phyloP scores from a whole-genome alignment of 306 rosid species.

The Vigna nakashimae region DNA sequence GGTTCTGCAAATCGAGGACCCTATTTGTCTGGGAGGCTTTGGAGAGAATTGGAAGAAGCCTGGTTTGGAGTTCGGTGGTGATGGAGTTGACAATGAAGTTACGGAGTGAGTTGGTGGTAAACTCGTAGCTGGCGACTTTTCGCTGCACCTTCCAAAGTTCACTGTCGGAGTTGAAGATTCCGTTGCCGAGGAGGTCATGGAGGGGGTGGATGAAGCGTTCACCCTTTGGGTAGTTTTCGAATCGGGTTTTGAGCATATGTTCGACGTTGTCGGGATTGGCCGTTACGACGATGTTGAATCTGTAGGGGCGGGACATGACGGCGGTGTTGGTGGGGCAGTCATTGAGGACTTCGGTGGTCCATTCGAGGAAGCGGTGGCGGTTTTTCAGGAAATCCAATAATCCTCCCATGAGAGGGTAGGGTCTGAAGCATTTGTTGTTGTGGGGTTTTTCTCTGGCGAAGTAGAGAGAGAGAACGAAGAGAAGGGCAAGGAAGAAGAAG shows the following conservation, averaged over 20 bases:
- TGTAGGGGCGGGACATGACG: constrained; percentile 53
- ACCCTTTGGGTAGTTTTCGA: constrained; percentile 82
- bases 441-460: background rate
- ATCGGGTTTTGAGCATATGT: constrained; percentile 67
- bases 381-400: constrained; percentile 51
- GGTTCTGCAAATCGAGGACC: constrained; percentile 64
- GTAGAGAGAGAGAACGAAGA: constrained; percentile 35
- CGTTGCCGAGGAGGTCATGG: constrained; percentile 67
- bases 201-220: constrained; percentile 47
- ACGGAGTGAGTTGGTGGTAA: constrained; percentile 68
- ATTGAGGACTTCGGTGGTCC: constrained; percentile 62
- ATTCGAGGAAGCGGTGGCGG: constrained; percentile 68
- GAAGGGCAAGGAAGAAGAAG: constrained; percentile 29
- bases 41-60: constrained; percentile 56
- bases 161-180: constrained; percentile 76
- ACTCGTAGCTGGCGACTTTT: constrained; percentile 72
- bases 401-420: background rate
- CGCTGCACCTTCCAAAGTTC: constrained; percentile 68
- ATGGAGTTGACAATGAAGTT: constrained; percentile 63
- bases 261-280: constrained; percentile 67
- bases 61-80: constrained; percentile 46
- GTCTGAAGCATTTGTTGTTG: constrained; percentile 50
- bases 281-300: constrained; percentile 49
- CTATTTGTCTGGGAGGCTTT: constrained; percentile 39
- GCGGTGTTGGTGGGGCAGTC: constrained; percentile 57